Percentiles rank a stretch among this genome's conserved stretches.
Conservation (phyloP, 768 basidiomycete species). For the Russula lepida region DNA sequence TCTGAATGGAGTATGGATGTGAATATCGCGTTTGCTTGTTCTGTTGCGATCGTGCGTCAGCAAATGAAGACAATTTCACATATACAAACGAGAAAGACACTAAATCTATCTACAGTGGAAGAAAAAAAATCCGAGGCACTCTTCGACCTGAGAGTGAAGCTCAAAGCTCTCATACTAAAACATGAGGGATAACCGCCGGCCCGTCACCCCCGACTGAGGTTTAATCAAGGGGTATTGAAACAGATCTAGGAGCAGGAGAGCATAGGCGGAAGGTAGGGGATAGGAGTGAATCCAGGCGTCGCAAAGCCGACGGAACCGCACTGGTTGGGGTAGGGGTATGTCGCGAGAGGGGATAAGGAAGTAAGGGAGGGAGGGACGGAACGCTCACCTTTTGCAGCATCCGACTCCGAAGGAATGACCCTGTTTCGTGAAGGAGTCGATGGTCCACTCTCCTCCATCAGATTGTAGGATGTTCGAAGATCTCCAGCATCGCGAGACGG, state of each 20-base stretch:
- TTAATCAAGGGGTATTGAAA: background rate
- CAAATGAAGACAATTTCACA: slow-evolving; percentile 20
- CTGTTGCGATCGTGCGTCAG: slow-evolving; percentile 31
- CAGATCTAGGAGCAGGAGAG: background rate
- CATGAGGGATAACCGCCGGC: background rate
- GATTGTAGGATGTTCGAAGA: slow-evolving; percentile 53
- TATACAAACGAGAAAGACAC: slow-evolving; percentile 7
- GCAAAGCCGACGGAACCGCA: background rate
- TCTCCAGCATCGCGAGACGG: slow-evolving; percentile 52
- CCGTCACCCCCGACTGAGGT: slow-evolving; percentile 2
- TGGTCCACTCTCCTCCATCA: slow-evolving; percentile 41
- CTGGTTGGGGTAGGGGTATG: background rate
- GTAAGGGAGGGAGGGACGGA: background rate
- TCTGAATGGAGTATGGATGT: slow-evolving; percentile 67
- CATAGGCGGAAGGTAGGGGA: background rate
- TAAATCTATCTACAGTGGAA: background rate
- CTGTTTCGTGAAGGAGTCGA: slow-evolving; percentile 34
- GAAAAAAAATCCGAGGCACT: background rate
- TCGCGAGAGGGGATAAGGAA: background rate
- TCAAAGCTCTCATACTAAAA: background rate
- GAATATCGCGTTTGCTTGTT: slow-evolving; percentile 82
- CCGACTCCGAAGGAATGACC: slow-evolving; percentile 36
- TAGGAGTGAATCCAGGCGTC: background rate
- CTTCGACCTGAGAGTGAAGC: too few species aligned
- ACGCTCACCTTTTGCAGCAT: slow-evolving; percentile 36